Base-by-base conservation (phyloP, 768 basidiomycete species). In the Arthromyces matolae region DNA sequence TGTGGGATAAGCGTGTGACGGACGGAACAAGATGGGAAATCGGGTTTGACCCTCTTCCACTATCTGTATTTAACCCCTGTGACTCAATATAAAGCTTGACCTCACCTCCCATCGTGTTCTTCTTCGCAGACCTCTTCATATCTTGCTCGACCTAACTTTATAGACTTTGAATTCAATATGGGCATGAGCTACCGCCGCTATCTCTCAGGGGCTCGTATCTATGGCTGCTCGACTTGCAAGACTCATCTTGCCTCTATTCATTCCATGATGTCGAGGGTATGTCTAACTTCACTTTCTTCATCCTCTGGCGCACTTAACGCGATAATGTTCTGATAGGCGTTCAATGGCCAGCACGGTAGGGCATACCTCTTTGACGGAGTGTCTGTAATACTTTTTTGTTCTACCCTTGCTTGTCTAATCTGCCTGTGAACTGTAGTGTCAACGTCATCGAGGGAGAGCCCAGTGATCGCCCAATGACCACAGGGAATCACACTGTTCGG, bases 291-390 rank as follows among this genome's bases (percentile, higher is more conserved):
- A 25, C 19, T 35, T 39, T 12, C 32, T 49, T 16, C 12, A 25
- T 33, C 35, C 25, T 40, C 23, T 16, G 25, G 42, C 39, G 59
- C 63, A 14, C 54, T 38, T 36, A 33, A n/a, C n/a, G n/a, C n/a
- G n/a, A n/a, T n/a, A 59, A 44, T 49, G 53, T 45, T 31, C 32
- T 34, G 34, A 37, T 29, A 98, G 95, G 89, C 90, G 35, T 98
- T 98, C 77, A 93, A 91, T 54, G 95, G 95, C 22, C 93, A 96
- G 68, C 93, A 96, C 66, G 95, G 95, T 14, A 78, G 90, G 48
- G 95, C 95, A 14, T 93, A 94, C 65, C 81, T 98, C 53, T 94
- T 98, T 60, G 90, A 94, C 43, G 81, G 77, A 56, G 93, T 96
- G 94, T 95, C 67, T 76, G 93, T 70, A 18, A 29, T 36, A 13